Base-by-base conservation (phyloP, 2,329 filamentous ascomycete species). In the Ophioceras dolichostomum region DNA sequence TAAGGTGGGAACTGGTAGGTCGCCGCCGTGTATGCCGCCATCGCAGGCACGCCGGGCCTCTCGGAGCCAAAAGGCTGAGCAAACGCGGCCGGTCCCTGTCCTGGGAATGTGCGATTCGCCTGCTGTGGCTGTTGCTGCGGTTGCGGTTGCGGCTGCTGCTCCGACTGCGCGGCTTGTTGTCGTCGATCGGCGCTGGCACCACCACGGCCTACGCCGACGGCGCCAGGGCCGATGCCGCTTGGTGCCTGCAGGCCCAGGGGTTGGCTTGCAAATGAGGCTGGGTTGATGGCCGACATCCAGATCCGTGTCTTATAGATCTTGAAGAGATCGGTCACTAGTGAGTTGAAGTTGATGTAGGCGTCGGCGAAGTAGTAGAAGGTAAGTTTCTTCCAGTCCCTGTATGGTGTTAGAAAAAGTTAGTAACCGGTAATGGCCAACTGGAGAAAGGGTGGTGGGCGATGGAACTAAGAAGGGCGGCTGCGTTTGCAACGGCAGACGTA, bases 361-460 rank as follows among this genome's bases (percentile, higher is more conserved):
- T 95, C 88, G 38, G 91, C 89, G 56, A 95, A 98, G 62, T 96
- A 98, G 65, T 95, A 98, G 61, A 96, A 96, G 0, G 93, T 98
- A 39, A 98, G 66, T 58, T 98, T 98, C 63, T 96, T 94, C 78
- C 87, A 95, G 57, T 98, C 91, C 79, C 89, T 95, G 49, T 1
- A 2, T 4, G 18, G 6, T n/a, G 20, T 6, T 5, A n/a, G n/a
- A n/a, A n/a, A n/a, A n/a, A n/a, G n/a, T n/a, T n/a, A n/a, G n/a
- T n/a, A n/a, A n/a, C n/a, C n/a, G n/a, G n/a, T n/a, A n/a, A n/a
- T n/a, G n/a, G n/a, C n/a, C n/a, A n/a, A n/a, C n/a, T n/a, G n/a
- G n/a, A n/a, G n/a, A n/a, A n/a, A n/a, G n/a, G n/a, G n/a, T n/a
- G n/a, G n/a, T n/a, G n/a, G n/a, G n/a, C n/a, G n/a, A 4, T 6